phyloP scores from a whole-genome alignment of 1,284 basidiomycete species.

The Porodaedalea pini region DNA sequence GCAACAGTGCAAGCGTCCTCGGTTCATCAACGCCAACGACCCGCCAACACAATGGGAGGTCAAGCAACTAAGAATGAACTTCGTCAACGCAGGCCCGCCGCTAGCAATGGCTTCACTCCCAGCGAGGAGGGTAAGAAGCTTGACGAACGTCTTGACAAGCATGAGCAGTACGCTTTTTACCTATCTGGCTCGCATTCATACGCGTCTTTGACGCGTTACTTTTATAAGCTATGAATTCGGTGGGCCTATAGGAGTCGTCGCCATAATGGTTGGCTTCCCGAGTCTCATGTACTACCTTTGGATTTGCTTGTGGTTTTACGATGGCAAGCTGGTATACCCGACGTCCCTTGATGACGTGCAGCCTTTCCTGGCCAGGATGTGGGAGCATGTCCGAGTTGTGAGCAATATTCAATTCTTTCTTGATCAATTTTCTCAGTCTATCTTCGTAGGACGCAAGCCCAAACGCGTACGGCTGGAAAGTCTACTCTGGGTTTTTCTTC shows the following conservation, averaged over 20 bases:
- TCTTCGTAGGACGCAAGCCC: slow-evolving; percentile 80
- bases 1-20: background rate
- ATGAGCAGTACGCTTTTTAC: slow-evolving; percentile 54
- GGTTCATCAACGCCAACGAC: background rate
- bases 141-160: slow-evolving; percentile 74
- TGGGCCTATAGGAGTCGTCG: slow-evolving; percentile 85
- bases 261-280: slow-evolving; percentile 95
- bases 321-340: slow-evolving; percentile 82
- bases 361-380: slow-evolving; percentile 84
- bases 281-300: slow-evolving; percentile 96
- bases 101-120: slow-evolving; percentile 21
- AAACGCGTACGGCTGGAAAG: slow-evolving; percentile 81
- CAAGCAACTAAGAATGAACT: slow-evolving; percentile 12
- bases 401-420: slow-evolving; percentile 28
- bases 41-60: background rate
- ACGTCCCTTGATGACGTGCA: slow-evolving; percentile 66
- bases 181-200: background rate
- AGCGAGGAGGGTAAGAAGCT: slow-evolving; percentile 65
- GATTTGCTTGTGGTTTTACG: slow-evolving; percentile 97
- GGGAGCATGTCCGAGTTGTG: slow-evolving; percentile 76
- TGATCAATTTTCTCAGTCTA: background rate
- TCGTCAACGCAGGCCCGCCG: slow-evolving; percentile 16
- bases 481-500: slow-evolving; percentile 86
- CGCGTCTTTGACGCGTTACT: slow-evolving; percentile 4
- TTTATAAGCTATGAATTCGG: slow-evolving; percentile 86